These are phyloP conservation scores for Immersiella caudata DNA, from an alignment of 495 filamentous ascomycete species.

Conservation along the genomic window DNA sequence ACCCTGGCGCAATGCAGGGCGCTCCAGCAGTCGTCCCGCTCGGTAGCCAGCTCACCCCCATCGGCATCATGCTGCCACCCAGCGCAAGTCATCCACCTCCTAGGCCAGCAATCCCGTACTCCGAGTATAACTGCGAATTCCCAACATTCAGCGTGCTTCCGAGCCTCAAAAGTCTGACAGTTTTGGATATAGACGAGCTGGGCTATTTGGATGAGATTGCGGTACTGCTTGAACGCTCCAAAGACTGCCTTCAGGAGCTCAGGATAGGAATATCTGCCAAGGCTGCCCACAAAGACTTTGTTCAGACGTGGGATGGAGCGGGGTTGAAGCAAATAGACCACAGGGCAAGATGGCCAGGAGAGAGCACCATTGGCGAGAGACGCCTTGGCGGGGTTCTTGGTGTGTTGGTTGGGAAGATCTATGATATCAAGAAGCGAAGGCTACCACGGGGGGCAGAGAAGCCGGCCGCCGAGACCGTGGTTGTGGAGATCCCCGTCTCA, in stretches of 20 bases:
- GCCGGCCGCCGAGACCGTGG: not conserved
- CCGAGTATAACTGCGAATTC: slow-evolving; percentile 65
- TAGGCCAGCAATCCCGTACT: slow-evolving; percentile 39
- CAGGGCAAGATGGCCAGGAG: slow-evolving; percentile 52
- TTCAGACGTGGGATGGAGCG: slow-evolving; percentile 62
- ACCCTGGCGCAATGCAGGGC: slow-evolving; percentile 33
- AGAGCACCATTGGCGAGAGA: slow-evolving; percentile 49
- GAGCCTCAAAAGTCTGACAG: slow-evolving; percentile 76
- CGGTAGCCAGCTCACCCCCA: slow-evolving; percentile 46
- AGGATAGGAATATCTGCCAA: slow-evolving; percentile 75
- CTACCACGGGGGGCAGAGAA: slow-evolving; percentile 11
- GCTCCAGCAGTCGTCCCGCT: slow-evolving; percentile 39
- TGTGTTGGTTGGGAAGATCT: slow-evolving; percentile 66
- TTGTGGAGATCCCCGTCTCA: not conserved
- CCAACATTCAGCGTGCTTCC: slow-evolving; percentile 86
- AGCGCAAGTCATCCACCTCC: slow-evolving; percentile 31
- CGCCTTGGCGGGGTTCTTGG: slow-evolving; percentile 73
- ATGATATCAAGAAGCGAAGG: slow-evolving; percentile 55
- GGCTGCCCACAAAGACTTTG: slow-evolving; percentile 59
- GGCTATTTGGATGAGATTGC: slow-evolving; percentile 90
- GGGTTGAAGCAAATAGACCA: slow-evolving; percentile 62
- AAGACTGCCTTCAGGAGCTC: slow-evolving; percentile 69
- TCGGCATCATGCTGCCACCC: slow-evolving; percentile 45
- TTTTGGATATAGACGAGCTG: slow-evolving; percentile 87
- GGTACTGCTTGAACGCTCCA: slow-evolving; percentile 74